Conservation (phyloP, 2,329 filamentous ascomycete species). For the Meredithiella fracta region DNA sequence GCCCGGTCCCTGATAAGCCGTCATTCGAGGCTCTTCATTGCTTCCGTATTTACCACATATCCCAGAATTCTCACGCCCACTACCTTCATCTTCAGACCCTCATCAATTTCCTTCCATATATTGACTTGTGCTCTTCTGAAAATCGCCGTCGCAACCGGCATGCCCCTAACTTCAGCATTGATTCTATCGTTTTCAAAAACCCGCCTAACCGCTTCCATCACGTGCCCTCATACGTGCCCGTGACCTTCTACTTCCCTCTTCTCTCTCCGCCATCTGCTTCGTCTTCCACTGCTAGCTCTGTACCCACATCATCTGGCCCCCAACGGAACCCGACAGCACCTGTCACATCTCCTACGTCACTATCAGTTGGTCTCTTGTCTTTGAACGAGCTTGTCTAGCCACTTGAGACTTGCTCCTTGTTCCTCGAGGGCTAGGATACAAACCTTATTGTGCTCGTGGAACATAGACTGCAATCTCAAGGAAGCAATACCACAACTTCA, state of each 20-base stretch:
- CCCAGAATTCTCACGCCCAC: neutral
- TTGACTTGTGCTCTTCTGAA: neutral
- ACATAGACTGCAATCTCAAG: too few species aligned
- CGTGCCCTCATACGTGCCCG: too few species aligned
- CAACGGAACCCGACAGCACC: neutral
- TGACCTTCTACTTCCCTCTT: too few species aligned
- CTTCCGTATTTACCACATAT: neutral
- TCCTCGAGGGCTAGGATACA: neutral
- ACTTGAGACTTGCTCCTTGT: neutral
- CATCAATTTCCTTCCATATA: neutral
- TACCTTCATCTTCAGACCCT: neutral
- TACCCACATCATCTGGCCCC: neutral
- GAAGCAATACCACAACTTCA: too few species aligned
- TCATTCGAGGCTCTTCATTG: neutral
- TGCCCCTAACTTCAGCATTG: too few species aligned
- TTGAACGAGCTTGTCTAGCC: neutral
- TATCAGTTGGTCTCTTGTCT: neutral
- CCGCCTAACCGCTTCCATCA: too few species aligned
- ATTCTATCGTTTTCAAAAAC: too few species aligned
- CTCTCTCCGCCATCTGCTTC: too few species aligned
- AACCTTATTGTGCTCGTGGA: too few species aligned
- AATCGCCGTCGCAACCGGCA: too few species aligned
- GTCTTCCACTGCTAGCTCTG: too few species aligned
- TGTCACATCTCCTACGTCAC: neutral
- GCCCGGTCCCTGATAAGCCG: neutral